Base-by-base conservation (phyloP, 345 rosid genomes). In the Eucalyptus curtisii region DNA sequence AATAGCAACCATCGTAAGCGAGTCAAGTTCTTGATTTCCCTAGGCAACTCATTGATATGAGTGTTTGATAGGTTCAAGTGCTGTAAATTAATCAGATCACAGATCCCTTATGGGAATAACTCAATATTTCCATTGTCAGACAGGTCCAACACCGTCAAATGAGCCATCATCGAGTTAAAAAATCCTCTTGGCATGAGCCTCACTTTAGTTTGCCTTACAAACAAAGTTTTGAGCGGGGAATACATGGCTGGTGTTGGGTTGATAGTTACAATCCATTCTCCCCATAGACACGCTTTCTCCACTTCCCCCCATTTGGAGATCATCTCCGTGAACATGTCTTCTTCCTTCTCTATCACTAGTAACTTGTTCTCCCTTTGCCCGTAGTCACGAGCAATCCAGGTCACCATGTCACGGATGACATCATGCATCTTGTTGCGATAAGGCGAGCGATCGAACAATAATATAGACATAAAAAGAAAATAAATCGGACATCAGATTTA, bases 381-480 rank as follows among this genome's bases (percentile, higher is more conserved):
- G 5, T 15, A n/a, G 10, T 84, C 81, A 30, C 31, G 1, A 27
- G 71, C 48, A 10, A 89, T 15, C 89, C 90, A 91, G 25, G 88
- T 85, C 1, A 92, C 90, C 93, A 90, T 90, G 44, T 89, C 90
- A 7, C 88, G 89, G 48, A 93, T 8, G 19, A 91, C 17, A 10
- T 91, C 92, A 45, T 92, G 93, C 92, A 91, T 90, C n/a, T n/a
- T n/a, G n/a, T n/a, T n/a, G n/a, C n/a, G n/a, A n/a, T n/a, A n/a
- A n/a, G n/a, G n/a, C n/a, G n/a, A n/a, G n/a, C n/a, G n/a, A n/a
- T n/a, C n/a, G n/a, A n/a, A n/a, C n/a, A n/a, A n/a, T n/a, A n/a
- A n/a, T n/a, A n/a, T n/a, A n/a, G n/a, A n/a, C n/a, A n/a, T n/a
- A n/a, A n/a, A n/a, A n/a, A n/a, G n/a, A n/a, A n/a, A n/a, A n/a